These are phyloP conservation scores for Polysphondylium violaceum DNA, from an alignment of 78 protist species.

Conservation along the genomic window DNA sequence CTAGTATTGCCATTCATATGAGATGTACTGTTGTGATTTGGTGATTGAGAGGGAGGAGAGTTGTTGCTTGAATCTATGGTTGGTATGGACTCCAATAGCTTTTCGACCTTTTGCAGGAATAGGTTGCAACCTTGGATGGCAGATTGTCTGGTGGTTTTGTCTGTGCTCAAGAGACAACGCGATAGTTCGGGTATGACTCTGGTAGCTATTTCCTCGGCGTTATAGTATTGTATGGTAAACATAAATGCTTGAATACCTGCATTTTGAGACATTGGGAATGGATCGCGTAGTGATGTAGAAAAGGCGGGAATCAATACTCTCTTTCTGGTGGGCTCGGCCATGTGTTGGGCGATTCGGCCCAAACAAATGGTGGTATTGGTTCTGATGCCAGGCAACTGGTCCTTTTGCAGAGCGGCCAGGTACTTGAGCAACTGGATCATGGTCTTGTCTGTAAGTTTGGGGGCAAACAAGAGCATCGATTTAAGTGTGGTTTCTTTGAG, in stretches of 20 bases:
- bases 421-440: conserved; percentile 72
- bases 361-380: conserved; percentile 91
- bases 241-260: conserved; percentile 85
- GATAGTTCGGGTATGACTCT: conserved; percentile 69
- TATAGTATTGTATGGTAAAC: conserved; percentile 74
- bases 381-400: conserved; percentile 88
- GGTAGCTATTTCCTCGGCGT: conserved; percentile 62
- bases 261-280: conserved; percentile 79
- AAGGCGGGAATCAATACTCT: conserved; percentile 89
- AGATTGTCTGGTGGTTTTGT: conserved; percentile 44
- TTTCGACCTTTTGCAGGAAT: conserved; percentile 62
- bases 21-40: background rate
- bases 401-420: conserved; percentile 89
- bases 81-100: conserved; percentile 1
- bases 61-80: background rate
- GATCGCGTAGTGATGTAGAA: conserved; percentile 85
- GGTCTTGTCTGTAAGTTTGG: conserved; percentile 71
- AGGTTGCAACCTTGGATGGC: conserved; percentile 44
- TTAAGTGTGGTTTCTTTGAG: conserved; percentile 84
- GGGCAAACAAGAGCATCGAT: conserved; percentile 83
- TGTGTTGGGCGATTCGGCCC: conserved; percentile 67
- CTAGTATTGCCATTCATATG: background rate
- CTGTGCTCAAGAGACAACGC: conserved; percentile 33
- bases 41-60: background rate
- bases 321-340: conserved; percentile 63